phyloP scores from a whole-genome alignment of 129 eudicot species.

The Dittrichia graveolens region DNA sequence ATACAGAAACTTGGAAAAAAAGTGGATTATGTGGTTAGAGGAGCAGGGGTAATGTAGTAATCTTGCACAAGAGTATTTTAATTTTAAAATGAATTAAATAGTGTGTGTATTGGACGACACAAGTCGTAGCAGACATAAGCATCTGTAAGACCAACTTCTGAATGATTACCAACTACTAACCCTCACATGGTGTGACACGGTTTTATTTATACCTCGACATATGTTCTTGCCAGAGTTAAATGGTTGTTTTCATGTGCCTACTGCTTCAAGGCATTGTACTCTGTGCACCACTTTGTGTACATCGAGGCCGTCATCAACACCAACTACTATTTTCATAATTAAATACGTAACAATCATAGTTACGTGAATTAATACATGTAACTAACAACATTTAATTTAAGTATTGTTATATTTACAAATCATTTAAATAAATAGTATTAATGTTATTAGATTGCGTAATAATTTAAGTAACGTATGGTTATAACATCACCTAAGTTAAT shows the following conservation, averaged over 20 bases:
- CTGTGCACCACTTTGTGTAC: constrained; percentile 30
- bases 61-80: constrained; percentile 10
- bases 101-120: constrained; percentile 42
- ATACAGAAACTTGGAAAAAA: constrained; percentile 7
- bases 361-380: too few species aligned
- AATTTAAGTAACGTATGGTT: too few species aligned
- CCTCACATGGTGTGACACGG: constrained; percentile 43
- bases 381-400: too few species aligned
- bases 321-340: constrained; percentile 4
- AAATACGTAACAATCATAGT: background rate
- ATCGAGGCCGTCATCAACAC: constrained; percentile 21
- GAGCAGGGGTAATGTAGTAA: constrained; percentile 25
- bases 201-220: constrained; percentile 44
- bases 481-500: too few species aligned
- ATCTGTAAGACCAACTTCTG: constrained; percentile 41
- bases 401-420: too few species aligned
- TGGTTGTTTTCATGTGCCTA: constrained; percentile 34
- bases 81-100: background rate
- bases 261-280: constrained; percentile 37
- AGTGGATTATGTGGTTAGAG: background rate
- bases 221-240: constrained; percentile 46
- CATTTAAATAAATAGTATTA: too few species aligned
- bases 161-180: constrained; percentile 42
- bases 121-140: constrained; percentile 35
- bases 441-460: too few species aligned